Evolutionary conservation across 805 yeast species (phyloP), one percentile per base, ranked within the genome.

Genomic region (Komagataella mondaviorum): DNA sequence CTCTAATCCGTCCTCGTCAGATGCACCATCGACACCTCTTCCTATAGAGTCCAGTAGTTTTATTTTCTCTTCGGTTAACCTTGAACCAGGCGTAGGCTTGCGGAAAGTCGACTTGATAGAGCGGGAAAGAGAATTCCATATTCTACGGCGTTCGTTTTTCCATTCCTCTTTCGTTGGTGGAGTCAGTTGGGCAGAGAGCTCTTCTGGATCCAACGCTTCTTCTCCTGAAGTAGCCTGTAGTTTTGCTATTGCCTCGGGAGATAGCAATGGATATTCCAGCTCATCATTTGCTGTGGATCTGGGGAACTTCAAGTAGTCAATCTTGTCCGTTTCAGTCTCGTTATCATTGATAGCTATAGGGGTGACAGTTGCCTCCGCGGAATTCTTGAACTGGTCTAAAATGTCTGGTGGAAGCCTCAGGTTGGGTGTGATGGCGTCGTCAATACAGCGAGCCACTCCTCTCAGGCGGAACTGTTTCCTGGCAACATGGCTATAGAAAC

Each of bases 21-120:
- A 75, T 47, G 78, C 73, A 6, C 95, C 95, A 65, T 88, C 95
- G 16, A 88, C 95, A 10, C 95, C 91, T 57, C 95, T 73, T 48
- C 77, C 72, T 48, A 88, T 82, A 50, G 85, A 77, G 64, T 88
- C 95, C 47, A 88, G 65, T 52, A 71, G 63, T 56, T 77, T 78
- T 44, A 71, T 70, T 52, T 77, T 78, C 46, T 78, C 81, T 6
- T 70, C 71, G 8, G 77, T 76, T 60, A 88, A 60, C 20, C 69
- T 66, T 1, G 80, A 67, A n/a, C 83, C 83, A 2, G 95, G 95
- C 1, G 73, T 66, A 0, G 96, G 96, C 56, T 80, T 82, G 51
- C 85, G 76, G 65, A 84, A 88, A 23, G 82, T 73, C 47, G 81
- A 76, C 62, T 80, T 83, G 61, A 84, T 69, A 4, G 67, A 64